A percentile compares a stretch with the other conserved stretches of the same genome.
phyloP scores from a whole-genome alignment of 2,329 filamentous ascomycete genomes.

The Colletotrichum sp. region DNA sequence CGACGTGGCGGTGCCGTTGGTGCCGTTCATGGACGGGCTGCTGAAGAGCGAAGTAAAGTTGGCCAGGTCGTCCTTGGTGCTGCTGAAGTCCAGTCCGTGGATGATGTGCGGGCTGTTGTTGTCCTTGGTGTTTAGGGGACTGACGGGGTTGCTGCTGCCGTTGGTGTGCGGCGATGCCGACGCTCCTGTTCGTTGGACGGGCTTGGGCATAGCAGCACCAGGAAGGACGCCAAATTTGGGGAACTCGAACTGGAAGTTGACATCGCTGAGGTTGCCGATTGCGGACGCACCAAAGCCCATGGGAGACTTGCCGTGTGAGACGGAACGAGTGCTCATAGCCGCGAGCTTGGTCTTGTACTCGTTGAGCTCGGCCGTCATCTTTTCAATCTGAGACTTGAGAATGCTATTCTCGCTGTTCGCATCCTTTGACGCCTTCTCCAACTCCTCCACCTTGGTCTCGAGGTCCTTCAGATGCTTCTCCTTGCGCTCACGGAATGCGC shows the following conservation, averaged over 20 bases:
- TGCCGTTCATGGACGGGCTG: slow-evolving; percentile 51
- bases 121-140: slow-evolving; percentile 36
- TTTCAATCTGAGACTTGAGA: slow-evolving; percentile 86
- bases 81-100: slow-evolving; percentile 24
- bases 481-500: slow-evolving; percentile 93
- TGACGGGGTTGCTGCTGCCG: slow-evolving; percentile 36
- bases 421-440: slow-evolving; percentile 83
- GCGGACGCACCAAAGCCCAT: slow-evolving; percentile 53
- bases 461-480: slow-evolving; percentile 89
- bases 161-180: slow-evolving; percentile 16
- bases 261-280: slow-evolving; percentile 68
- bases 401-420: slow-evolving; percentile 85
- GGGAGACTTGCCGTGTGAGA: slow-evolving; percentile 35
- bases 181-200: neutral
- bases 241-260: slow-evolving; percentile 95
- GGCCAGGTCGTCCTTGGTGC: slow-evolving; percentile 53
- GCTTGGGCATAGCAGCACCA: slow-evolving; percentile 40
- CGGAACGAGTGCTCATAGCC: slow-evolving; percentile 46
- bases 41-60: slow-evolving; percentile 64
- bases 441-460: slow-evolving; percentile 76
- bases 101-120: slow-evolving; percentile 35
- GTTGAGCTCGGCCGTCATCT: slow-evolving; percentile 81
- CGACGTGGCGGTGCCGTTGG: slow-evolving; percentile 43
- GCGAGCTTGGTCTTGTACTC: slow-evolving; percentile 91
- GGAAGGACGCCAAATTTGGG: slow-evolving; percentile 86